Evolutionary conservation across 176 grass and related monocot species (phyloP).

Genomic region (Oryza coarctata): DNA sequence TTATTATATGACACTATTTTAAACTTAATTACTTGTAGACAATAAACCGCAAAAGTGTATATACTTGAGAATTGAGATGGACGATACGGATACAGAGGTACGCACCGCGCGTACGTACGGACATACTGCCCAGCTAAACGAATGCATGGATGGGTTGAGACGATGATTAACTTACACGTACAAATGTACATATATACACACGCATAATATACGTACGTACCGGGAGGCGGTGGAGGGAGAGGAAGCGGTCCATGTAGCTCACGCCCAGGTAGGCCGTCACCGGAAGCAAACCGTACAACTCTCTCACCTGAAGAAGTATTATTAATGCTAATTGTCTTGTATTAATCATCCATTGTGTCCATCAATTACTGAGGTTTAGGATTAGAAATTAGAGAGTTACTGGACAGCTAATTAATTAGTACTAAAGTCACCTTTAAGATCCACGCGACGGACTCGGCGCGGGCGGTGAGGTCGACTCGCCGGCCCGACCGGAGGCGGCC

Average conservation of each 20-base stretch:
- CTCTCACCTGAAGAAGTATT: slow-evolving; percentile 19
- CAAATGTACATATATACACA: background rate
- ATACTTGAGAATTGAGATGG: too few relatives aligned
- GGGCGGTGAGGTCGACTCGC: slow-evolving; percentile 36
- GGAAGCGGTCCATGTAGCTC: slow-evolving; percentile 75
- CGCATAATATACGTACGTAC: background rate
- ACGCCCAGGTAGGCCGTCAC: slow-evolving; percentile 62
- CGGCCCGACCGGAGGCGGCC: slow-evolving; percentile 37
- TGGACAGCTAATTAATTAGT: background rate
- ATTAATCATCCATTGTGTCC: background rate
- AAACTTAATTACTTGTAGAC: too few relatives aligned
- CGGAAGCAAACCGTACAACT: slow-evolving; percentile 40
- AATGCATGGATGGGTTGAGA: background rate
- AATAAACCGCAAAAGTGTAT: too few relatives aligned
- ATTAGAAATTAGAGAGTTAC: background rate
- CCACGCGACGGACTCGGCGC: slow-evolving; percentile 51
- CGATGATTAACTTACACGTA: background rate
- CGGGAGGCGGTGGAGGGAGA: slow-evolving; percentile 53
- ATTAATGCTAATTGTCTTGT: background rate
- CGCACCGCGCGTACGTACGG: background rate
- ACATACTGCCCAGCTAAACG: background rate
- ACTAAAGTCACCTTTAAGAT: slow-evolving; percentile 46
- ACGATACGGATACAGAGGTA: too few relatives aligned
- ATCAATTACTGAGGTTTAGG: background rate
- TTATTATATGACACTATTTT: too few relatives aligned